Conservation (phyloP, 78 protist species). For the Protostelium mycophagum region DNA sequence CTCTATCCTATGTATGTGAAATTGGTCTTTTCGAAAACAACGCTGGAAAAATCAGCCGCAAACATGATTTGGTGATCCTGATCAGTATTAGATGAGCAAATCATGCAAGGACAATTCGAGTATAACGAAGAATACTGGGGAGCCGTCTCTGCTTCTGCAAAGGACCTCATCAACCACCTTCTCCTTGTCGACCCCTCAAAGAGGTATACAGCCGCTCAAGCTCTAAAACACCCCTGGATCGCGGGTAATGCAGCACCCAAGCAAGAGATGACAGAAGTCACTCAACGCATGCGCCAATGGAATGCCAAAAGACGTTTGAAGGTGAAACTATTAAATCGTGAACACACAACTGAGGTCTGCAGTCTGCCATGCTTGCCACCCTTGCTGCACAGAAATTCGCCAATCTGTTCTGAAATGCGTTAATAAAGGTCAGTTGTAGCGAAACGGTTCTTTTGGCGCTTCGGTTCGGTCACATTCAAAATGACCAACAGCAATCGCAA, state of each 20-base stretch:
- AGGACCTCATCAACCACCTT: conserved; percentile 25
- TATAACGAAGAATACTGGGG: background rate
- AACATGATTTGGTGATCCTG: background rate
- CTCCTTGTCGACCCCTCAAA: conserved; percentile 28
- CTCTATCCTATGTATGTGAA: background rate
- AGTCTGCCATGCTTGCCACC: background rate
- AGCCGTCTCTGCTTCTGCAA: conserved; percentile 16
- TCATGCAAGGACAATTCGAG: background rate
- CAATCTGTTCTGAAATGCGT: too few species aligned
- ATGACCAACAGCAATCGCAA: too few species aligned
- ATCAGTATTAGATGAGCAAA: background rate
- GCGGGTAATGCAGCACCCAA: background rate
- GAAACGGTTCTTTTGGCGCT: too few species aligned
- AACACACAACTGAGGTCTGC: background rate
- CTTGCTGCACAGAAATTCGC: background rate
- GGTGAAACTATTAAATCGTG: background rate
- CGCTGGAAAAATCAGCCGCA: too few species aligned
- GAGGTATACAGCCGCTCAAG: conserved; percentile 52
- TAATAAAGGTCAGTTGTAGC: too few species aligned
- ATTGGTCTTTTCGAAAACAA: background rate
- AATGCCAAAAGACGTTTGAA: background rate
- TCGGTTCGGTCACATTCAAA: too few species aligned
- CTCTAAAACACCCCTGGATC: conserved; percentile 52
- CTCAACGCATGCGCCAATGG: background rate
- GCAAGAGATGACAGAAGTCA: background rate